Percentiles rank a stretch among this genome's conserved stretches.
These are phyloP conservation scores for Sphagnum tenellum DNA, from an alignment of 225 moss, liverwort and hornwort genomes.

Conservation along the genomic window DNA sequence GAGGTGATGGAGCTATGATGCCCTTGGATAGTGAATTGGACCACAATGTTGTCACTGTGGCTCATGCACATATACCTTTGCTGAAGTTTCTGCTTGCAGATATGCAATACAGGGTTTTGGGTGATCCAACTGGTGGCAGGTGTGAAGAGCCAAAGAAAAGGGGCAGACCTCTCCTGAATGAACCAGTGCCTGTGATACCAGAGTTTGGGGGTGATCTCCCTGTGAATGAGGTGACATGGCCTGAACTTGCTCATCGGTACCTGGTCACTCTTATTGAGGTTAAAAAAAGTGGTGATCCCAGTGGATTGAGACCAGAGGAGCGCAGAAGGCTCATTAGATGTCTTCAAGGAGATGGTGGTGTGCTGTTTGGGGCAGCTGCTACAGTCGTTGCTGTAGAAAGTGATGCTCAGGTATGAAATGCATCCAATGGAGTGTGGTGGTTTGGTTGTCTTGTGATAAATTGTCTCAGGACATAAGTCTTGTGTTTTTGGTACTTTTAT, in stretches of 20 bases:
- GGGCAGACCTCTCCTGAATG: constrained; percentile 60
- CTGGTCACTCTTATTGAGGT: constrained; percentile 55
- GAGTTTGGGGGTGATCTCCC: constrained; percentile 69
- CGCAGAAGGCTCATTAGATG: constrained; percentile 75
- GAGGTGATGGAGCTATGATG: constrained; percentile 21
- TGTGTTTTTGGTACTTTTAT: too few relatives aligned
- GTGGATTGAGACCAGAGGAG: constrained; percentile 56
- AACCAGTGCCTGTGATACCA: constrained; percentile 29
- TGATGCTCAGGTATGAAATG: constrained; percentile 84
- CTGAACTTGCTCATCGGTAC: constrained; percentile 88
- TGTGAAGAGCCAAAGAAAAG: constrained; percentile 85
- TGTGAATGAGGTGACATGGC: constrained; percentile 90
- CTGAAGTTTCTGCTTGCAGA: constrained; percentile 70
- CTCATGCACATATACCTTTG: constrained; percentile 60
- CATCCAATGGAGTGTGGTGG: too few relatives aligned
- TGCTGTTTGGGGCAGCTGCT: constrained; percentile 83
- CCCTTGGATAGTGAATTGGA: constrained; percentile 37
- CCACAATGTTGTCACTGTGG: constrained; percentile 45
- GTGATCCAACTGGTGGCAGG: constrained; percentile 40
- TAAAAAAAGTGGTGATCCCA: constrained; percentile 59
- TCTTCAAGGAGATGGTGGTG: constrained; percentile 97
- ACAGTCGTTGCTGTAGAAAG: constrained; percentile 88
- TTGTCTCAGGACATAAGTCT: too few relatives aligned
- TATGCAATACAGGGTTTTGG: constrained; percentile 64
- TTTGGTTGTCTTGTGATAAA: too few relatives aligned